Evolutionary conservation across 2,329 filamentous ascomycete genomes (phyloP).

Genomic region (Fusarium scirpi): DNA sequence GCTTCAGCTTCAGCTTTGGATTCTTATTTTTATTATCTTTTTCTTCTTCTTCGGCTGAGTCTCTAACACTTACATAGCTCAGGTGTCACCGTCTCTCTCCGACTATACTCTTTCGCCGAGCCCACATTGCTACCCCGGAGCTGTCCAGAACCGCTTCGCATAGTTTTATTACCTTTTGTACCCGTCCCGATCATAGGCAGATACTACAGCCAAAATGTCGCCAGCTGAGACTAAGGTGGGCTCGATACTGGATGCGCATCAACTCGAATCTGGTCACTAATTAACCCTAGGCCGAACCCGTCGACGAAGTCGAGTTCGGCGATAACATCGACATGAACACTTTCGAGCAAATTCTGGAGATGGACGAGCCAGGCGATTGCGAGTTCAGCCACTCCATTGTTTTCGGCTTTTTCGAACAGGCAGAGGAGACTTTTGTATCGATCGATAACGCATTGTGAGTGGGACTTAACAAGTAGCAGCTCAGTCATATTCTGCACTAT

Average conservation of each 20-base stretch:
- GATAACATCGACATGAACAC: slow-evolving; percentile 83
- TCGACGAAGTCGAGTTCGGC: slow-evolving; percentile 70
- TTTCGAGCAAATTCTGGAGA: slow-evolving; percentile 96
- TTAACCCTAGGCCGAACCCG: slow-evolving; percentile 53
- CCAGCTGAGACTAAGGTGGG: slow-evolving; percentile 52
- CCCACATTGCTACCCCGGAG: slow-evolving; percentile 28
- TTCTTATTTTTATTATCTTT: slow-evolving; percentile 17
- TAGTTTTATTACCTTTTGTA: slow-evolving; percentile 11
- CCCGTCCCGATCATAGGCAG: slow-evolving; percentile 23
- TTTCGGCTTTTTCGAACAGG: slow-evolving; percentile 92
- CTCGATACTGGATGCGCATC: slow-evolving; percentile 13
- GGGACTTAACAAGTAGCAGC: background rate
- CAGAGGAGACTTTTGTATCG: slow-evolving; percentile 83
- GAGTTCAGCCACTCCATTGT: slow-evolving; percentile 93
- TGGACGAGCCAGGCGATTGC: slow-evolving; percentile 90
- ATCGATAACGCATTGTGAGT: slow-evolving; percentile 89
- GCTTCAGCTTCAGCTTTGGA: slow-evolving; percentile 14
- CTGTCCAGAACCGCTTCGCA: slow-evolving; percentile 18
- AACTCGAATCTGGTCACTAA: slow-evolving; percentile 22
- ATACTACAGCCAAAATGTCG: slow-evolving; percentile 46
- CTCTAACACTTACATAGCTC: slow-evolving; percentile 26
- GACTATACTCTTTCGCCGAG: slow-evolving; percentile 13
- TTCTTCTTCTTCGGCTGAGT: slow-evolving; percentile 6
- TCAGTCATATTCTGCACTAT: background rate
- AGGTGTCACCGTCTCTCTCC: slow-evolving; percentile 18